A percentile compares a stretch with the other conserved stretches of the same genome.
phyloP scores from a whole-genome alignment of 768 basidiomycete species.

The Trametopsis cervina region DNA sequence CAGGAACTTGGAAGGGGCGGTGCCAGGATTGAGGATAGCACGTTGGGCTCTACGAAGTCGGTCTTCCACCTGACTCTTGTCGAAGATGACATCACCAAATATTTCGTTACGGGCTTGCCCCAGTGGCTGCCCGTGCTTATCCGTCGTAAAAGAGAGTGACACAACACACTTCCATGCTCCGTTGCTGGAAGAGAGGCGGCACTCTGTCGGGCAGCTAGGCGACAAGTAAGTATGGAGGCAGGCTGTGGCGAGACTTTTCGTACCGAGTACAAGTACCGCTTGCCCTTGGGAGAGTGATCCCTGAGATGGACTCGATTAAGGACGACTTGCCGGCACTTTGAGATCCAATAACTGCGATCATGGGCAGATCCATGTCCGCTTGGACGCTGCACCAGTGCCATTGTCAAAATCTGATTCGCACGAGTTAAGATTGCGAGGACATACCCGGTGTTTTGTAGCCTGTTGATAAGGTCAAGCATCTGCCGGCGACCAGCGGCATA shows the following conservation, averaged over 20 bases:
- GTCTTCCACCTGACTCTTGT: conserved; percentile 53
- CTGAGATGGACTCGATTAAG: conserved; percentile 70
- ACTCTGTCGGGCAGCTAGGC: conserved; percentile 34
- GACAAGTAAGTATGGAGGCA: too few species aligned
- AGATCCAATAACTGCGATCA: conserved; percentile 65
- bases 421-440: too few species aligned
- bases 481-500: conserved; percentile 35
- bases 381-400: conserved; percentile 63
- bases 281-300: conserved; percentile 61
- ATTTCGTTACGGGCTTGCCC: conserved; percentile 27
- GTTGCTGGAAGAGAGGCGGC: conserved; percentile 22
- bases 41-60: conserved; percentile 58
- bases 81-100: conserved; percentile 35
- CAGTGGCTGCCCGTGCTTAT: conserved; percentile 17
- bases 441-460: conserved; percentile 56
- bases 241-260: background rate
- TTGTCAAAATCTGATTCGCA: too few species aligned
- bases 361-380: conserved; percentile 63
- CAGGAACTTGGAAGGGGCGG: conserved; percentile 29
- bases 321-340: conserved; percentile 77
- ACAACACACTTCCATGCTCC: conserved; percentile 29
- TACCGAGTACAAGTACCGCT: conserved; percentile 75
- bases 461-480: conserved; percentile 55
- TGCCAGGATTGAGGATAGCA: conserved; percentile 56
- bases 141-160: conserved; percentile 26